Base-by-base conservation (phyloP, 257 asterid species). In the Fraxinus anomala region DNA sequence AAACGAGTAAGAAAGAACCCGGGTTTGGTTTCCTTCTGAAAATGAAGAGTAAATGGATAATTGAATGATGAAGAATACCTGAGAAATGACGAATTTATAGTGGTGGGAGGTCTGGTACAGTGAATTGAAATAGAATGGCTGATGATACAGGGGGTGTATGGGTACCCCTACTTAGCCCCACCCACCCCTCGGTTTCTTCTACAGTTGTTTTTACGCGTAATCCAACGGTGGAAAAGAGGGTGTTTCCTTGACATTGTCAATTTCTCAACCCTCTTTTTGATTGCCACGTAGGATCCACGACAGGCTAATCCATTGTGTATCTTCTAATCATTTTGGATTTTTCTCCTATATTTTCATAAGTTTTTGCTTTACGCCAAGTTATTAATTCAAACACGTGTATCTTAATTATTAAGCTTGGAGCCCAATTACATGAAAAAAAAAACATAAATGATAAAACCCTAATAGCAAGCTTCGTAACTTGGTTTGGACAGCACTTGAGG, bases 221-320 rank as follows among this genome's bases (percentile, higher is more conserved):
- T 80, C 85, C 47, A 84, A 84, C 85, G 84, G 87, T 73, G 11
- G 70, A 84, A 75, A 84, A 26, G 76, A 80, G 78, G 82, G 30
- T 68, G 7, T 14, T 2, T 47, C 75, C 21, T 73, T 40, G 82
- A 77, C 66, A 76, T 73, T 49, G 68, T 65, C 73, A 79, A 73
- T 36, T 33, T 63, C 71, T 28, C 80, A 76, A 79, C 82, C 74
- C 78, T 68, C 75, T 34, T 70, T 75, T 14, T 1, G 30, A 61
- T 16, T 70, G 78, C 80, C 84, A 75, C 70, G 79, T 78, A 74
- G 65, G 79, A 75, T 81, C 83, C 87, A 81, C 81, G 81, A 73
- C 72, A 68, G 61, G 61, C 24, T 26, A 23, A 23, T 61, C 68
- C 33, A 24, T 23, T 19, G 12, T 8, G 28, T 0, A 59, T 19